Conservation (phyloP, 176 grass and related monocot species). For the Melocanna baccifera region DNA sequence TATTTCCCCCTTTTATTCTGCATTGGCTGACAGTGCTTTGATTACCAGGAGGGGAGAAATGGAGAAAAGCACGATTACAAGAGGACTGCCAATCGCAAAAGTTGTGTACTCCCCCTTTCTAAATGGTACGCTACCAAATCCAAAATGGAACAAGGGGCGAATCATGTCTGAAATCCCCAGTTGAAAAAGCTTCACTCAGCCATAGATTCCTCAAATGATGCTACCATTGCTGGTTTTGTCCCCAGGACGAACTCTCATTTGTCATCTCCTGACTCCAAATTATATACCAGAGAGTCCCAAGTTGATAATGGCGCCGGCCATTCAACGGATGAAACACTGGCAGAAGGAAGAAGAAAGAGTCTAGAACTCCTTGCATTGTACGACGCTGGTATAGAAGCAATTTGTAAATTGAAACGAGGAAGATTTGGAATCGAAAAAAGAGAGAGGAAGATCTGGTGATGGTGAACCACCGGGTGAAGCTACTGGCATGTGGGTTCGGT, state of each 20-base stretch:
- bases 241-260: slow-evolving; percentile 41
- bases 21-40: slow-evolving; percentile 35
- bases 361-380: slow-evolving; percentile 60
- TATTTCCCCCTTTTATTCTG: background rate
- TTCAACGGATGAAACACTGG: background rate
- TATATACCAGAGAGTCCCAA: slow-evolving; percentile 44
- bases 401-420: background rate
- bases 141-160: slow-evolving; percentile 89
- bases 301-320: slow-evolving; percentile 10
- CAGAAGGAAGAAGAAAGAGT: slow-evolving; percentile 59
- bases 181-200: slow-evolving; percentile 66
- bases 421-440: background rate
- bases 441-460: too few relatives aligned
- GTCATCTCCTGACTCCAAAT: slow-evolving; percentile 44
- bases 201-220: slow-evolving; percentile 42
- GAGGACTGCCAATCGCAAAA: slow-evolving; percentile 66
- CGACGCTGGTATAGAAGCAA: background rate
- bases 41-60: slow-evolving; percentile 71
- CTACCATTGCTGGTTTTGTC: slow-evolving; percentile 46
- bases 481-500: background rate
- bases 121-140: slow-evolving; percentile 63
- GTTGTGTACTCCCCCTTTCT: slow-evolving; percentile 74
- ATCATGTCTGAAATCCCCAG: slow-evolving; percentile 74
- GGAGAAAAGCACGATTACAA: slow-evolving; percentile 80
- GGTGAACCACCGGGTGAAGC: background rate